These are phyloP conservation scores for Zea mays DNA, from an alignment of 176 grass and related monocot species.

Conservation along the genomic window Zm-B73-REFERENCE-NAM-5.0 NC_050104.1:128473001-128473500, in stretches of 20 bases:
- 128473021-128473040: not conserved
- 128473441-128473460: conserved; percentile 75
- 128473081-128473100: not conserved
- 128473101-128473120: not conserved
- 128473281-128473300: conserved; percentile 57
- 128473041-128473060: not conserved
- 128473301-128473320: conserved; percentile 52
- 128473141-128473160: conserved; percentile 36
- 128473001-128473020: not conserved
- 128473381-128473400: conserved; percentile 49
- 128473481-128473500: conserved; percentile 54
- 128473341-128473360: conserved; percentile 30
- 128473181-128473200: conserved; percentile 77
- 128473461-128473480: conserved; percentile 50
- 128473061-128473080: conserved; percentile 1
- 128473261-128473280: conserved; percentile 84
- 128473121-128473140: conserved; percentile 5
- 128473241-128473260: conserved; percentile 80
- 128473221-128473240: conserved; percentile 79
- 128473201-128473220: conserved; percentile 85
- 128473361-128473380: conserved; percentile 36
- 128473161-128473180: conserved; percentile 75
- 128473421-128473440: conserved; percentile 72
- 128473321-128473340: conserved; percentile 59
- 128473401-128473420: conserved; percentile 45